Evolutionary conservation across 2,329 filamentous ascomycete genomes (phyloP).

Genomic region (Aspergillus niger): DNA sequence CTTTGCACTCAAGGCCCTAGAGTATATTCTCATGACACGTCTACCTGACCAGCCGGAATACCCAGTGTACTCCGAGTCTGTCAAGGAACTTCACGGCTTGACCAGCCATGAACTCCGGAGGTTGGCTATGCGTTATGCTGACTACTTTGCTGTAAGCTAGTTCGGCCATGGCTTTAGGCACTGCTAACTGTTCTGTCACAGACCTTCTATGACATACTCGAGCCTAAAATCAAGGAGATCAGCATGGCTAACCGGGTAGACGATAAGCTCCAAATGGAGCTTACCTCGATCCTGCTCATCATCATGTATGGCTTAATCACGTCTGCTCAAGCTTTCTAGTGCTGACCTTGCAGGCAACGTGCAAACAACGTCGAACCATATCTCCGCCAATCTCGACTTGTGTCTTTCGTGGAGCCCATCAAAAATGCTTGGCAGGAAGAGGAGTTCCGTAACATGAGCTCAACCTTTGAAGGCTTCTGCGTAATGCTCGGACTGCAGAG

Average conservation of each 20-base stretch:
- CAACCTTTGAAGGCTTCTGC: slow-evolving; percentile 77
- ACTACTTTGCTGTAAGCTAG: slow-evolving; percentile 72
- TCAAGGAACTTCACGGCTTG: slow-evolving; percentile 83
- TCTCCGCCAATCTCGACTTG: slow-evolving; percentile 70
- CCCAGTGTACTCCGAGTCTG: slow-evolving; percentile 77
- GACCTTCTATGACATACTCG: slow-evolving; percentile 85
- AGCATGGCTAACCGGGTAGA: slow-evolving; percentile 73
- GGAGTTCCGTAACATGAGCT: slow-evolving; percentile 67
- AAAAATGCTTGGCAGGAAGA: slow-evolving; percentile 76
- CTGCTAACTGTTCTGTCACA: slow-evolving; percentile 44
- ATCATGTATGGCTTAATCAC: slow-evolving; percentile 64
- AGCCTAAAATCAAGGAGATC: slow-evolving; percentile 75
- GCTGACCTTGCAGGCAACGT: slow-evolving; percentile 64
- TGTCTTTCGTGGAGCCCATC: slow-evolving; percentile 79
- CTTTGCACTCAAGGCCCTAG: slow-evolving; percentile 86
- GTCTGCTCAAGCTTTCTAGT: background rate
- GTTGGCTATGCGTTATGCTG: slow-evolving; percentile 85
- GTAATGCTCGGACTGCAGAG: slow-evolving; percentile 75
- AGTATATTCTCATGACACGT: slow-evolving; percentile 85
- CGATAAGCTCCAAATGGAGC: slow-evolving; percentile 80
- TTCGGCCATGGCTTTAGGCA: background rate
- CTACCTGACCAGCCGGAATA: slow-evolving; percentile 71
- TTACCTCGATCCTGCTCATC: slow-evolving; percentile 88
- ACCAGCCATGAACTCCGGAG: slow-evolving; percentile 86
- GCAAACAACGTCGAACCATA: slow-evolving; percentile 71